Evolutionary conservation across 345 rosid species (phyloP), one percentile per base, ranked within the genome.

Genomic region (Lepidium aucheri): DNA sequence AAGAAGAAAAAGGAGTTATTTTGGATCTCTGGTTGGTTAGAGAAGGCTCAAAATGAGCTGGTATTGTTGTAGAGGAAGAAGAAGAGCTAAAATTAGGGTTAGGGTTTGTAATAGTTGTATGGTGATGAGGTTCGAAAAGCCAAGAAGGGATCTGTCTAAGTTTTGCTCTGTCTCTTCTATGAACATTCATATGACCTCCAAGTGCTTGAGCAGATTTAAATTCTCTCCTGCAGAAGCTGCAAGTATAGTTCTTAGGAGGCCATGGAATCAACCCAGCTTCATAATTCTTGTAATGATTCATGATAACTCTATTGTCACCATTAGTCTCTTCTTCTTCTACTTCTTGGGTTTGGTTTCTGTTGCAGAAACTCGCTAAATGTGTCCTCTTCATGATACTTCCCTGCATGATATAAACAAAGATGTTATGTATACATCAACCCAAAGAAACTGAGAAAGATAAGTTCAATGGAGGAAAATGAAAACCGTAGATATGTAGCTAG

Each of bases 111-210:
- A 10, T 49, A 35, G 69, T 22, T 20, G 33, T 58, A 43, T 81
- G 80, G 17, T 67, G 77, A n/a, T 67, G 73, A 74, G 53, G 58
- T 18, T 80, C 81, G 63, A 76, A 73, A 67, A 76, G 65, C 76
- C 84, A 81, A 30, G 83, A 68, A 72, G 84, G 77, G 26, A 82
- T 56, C 73, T 80, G 80, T 55, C 76, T 82, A 45, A 80, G 52
- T 77, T 75, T 80, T 51, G 90, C 87, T 67, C 85, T 81, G 72
- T 85, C 90, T 81, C 84, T 81, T 49, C 90, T 81, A 53, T 85
- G 90, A n/a, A 85, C 85, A 58, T 85, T 85, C 90, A 83, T 85
- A 60, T 85, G 90, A n/a, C 90, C 90, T 15, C 90, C 90, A 51
- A 85, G 84, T 41, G 89, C 89, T 79, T 85, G 89, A 73, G 89